phyloP scores from a whole-genome alignment of 768 basidiomycete species.

The Naganishia vishniacii region DNA sequence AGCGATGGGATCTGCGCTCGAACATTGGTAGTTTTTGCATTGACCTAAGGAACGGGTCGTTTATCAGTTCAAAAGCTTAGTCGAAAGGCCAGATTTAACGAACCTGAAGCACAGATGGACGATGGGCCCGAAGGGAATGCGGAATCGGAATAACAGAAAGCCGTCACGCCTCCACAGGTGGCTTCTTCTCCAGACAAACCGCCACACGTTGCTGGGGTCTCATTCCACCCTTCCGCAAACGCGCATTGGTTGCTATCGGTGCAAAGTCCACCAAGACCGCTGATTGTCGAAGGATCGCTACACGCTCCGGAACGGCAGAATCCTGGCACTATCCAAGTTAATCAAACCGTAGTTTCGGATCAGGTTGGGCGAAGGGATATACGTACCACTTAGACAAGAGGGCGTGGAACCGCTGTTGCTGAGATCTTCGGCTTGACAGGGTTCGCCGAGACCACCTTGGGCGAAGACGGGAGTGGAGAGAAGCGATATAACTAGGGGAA shows the following conservation, averaged over 20 bases:
- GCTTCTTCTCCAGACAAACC: neutral
- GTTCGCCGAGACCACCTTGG: too few species aligned
- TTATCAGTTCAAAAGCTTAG: neutral
- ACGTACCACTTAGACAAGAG: too few species aligned
- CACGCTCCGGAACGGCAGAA: neutral
- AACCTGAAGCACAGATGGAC: conserved; percentile 1
- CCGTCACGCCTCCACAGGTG: neutral
- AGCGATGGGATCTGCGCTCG: neutral
- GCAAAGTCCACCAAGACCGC: neutral
- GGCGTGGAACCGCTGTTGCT: too few species aligned
- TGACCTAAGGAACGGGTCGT: neutral
- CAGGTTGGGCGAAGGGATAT: too few species aligned
- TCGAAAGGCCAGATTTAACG: neutral
- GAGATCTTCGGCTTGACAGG: too few species aligned
- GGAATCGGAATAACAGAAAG: neutral
- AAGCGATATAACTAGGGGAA: too few species aligned
- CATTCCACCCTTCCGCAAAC: neutral
- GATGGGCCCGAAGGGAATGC: neutral
- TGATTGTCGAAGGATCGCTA: neutral
- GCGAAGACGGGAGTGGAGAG: too few species aligned
- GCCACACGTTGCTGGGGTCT: neutral
- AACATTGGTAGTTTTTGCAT: neutral
- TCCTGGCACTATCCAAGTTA: neutral
- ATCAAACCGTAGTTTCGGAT: too few species aligned
- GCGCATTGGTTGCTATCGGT: neutral